Evolutionary conservation across 1,139 yeast genomes (phyloP).

Genomic region (Meyerozyma sp.): DNA sequence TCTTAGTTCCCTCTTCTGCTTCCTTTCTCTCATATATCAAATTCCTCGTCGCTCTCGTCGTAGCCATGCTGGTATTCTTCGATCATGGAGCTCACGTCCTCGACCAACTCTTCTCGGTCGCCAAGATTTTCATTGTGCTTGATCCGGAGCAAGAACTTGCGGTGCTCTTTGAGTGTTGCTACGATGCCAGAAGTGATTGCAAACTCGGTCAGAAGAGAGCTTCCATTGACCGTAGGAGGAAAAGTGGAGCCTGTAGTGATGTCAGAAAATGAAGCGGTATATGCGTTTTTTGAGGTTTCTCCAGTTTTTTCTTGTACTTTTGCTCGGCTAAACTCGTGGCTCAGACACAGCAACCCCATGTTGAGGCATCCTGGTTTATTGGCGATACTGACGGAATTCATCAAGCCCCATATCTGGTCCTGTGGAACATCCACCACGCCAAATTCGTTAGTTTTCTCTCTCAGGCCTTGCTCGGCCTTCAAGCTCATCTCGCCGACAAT

Average conservation of each 20-base stretch:
- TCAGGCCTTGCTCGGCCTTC: conserved; percentile 5
- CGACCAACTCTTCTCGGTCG: conserved; percentile 64
- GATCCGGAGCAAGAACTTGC: conserved; percentile 36
- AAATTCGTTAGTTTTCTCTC: neutral
- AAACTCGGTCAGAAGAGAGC: conserved; percentile 27
- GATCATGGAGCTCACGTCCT: conserved; percentile 45
- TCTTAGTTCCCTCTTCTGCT: too few species aligned
- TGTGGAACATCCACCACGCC: conserved; percentile 1
- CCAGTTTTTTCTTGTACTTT: neutral
- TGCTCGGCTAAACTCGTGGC: conserved; percentile 4
- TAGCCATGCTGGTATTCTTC: conserved; percentile 57
- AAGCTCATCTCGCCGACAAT: conserved; percentile 30
- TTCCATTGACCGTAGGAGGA: conserved; percentile 17
- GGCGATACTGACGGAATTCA: neutral
- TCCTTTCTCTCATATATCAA: conserved; percentile 9
- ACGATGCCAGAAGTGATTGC: conserved; percentile 44
- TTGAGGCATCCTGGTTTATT: neutral
- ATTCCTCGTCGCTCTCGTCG: conserved; percentile 37
- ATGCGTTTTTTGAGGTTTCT: conserved; percentile 2
- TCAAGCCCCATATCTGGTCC: neutral
- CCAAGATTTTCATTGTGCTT: conserved; percentile 25
- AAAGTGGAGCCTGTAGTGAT: conserved; percentile 28
- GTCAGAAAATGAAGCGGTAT: conserved; percentile 11
- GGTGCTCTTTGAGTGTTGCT: conserved; percentile 42
- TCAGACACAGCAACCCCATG: neutral